Percentiles rank a stretch among this genome's conserved stretches.
Conservation (phyloP, 2,329 filamentous ascomycete species). For the Amauroascus niger region DNA sequence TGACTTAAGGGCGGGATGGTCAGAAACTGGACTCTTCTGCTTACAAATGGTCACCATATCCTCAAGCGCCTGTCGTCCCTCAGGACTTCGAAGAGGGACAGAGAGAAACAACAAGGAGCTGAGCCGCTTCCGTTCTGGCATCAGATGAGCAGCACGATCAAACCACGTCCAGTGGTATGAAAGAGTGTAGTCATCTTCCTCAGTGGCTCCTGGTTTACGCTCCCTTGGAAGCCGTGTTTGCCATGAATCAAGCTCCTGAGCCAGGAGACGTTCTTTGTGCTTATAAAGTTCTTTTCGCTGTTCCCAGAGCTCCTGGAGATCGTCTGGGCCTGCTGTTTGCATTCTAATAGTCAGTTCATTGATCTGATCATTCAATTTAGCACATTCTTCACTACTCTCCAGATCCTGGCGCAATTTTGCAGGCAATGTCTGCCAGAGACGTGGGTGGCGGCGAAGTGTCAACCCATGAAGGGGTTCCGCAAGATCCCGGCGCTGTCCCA, state of each 20-base stretch:
- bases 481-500: background rate
- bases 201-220: background rate
- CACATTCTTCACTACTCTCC: background rate
- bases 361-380: background rate
- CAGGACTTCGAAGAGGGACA: no score
- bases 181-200: constrained; percentile 3
- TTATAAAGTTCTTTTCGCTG: background rate
- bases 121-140: no score
- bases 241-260: background rate
- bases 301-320: background rate
- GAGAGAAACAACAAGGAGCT: no score
- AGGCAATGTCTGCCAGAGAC: background rate
- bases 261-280: background rate
- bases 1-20: no score
- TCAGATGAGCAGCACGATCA: no score
- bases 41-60: no score
- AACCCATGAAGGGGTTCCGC: background rate
- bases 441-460: background rate
- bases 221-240: background rate
- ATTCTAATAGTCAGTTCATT: no score
- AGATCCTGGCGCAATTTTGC: constrained; percentile 5
- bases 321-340: no score
- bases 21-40: no score
- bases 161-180: constrained; percentile 10
- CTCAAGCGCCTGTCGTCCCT: no score